Evolutionary conservation across 371 early-diverging fungal genomes (phyloP), one percentile per base, ranked within the genome.

Genomic region (Mortierella sp.): DNA sequence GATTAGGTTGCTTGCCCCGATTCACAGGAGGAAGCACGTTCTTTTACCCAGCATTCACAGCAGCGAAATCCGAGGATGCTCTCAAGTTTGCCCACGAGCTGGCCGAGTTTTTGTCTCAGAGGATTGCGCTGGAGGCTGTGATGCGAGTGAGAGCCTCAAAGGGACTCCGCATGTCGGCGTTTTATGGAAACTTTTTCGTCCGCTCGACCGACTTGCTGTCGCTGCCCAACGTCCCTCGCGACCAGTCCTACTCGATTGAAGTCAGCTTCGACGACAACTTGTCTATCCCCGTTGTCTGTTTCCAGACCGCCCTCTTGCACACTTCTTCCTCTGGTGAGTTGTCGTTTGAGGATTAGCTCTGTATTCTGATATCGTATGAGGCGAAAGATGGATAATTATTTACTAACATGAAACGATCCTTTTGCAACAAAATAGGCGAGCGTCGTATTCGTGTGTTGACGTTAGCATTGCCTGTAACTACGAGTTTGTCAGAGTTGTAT

Each of bases 301-400:
- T 99, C 93, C 99, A 99, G 89, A 96, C 98, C 2, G 99, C 99
- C 1, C 88, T 99, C 54, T 89, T 99, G 57, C 96, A 98, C 81
- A 99, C 98, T 5, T 94, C 95, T 3, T 90, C 93, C 40, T 89
- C 85, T 71, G 94, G 94, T 83, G 75, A 16, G 72, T 37, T 37
- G 43, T 4, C 1, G 1, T 61, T n/a, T 31, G 37, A 1, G 8
- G 28, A 34, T 31, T 37, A 10, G 6, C 3, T 19, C 31, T 19
- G 19, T 61, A 24, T 53, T 21, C 6, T 53, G 53, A 6, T 6
- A n/a, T n/a, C n/a, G n/a, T n/a, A n/a, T n/a, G n/a, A n/a, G n/a
- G n/a, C n/a, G n/a, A 24, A 24, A 53, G 53, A 53, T 53, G 1
- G 24, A 21, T 53, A 21, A 53, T 53, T 53, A 53, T 53, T 16